Evolutionary conservation across 768 basidiomycete genomes (phyloP), one percentile per base, ranked within the genome.

Genomic region (Phanerodontia chrysosporium): DNA sequence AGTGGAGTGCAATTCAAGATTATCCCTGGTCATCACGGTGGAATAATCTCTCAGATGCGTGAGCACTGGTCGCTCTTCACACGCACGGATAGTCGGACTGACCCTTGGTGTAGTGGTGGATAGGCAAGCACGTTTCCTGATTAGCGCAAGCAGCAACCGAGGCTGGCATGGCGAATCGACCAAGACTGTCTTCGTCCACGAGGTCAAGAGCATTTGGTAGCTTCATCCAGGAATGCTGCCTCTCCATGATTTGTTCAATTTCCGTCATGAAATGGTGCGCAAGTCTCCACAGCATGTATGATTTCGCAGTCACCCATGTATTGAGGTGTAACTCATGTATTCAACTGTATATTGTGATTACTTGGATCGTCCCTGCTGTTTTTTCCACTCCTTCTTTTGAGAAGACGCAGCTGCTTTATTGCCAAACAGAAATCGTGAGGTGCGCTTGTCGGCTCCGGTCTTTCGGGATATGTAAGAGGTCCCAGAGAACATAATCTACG

Each of bases 141-240:
- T 96, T 61, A 95, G 90, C 67, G 90, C 93, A 16, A 95, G 92
- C 64, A 95, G 95, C 51, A 94, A 94, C 70, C 83, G 95, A 59
- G 95, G 94, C 58, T 95, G 93, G 92, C 86, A 90, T 66, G 95
- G 94, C 29, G 92, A 95, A 62, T 89, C 89, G 32, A 95, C 95
- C 9, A 81, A 83, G 64, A 95, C 92, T 14, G 88, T 97, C 12
- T 87, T 96, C 69, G 86, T 97, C 42, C 93, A 96, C 72, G 92
- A 95, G 68, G 85, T 97, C 70, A 92, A 86, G 58, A 67, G 64
- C 42, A 39, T 67, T 18, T 61, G 56, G 51, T 72, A 55, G 66
- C 10, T 7, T 36, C 22, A 5, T 6, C 13, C 13, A 6, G 13
- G 32, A 35, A 35, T 7, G 13, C 13, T 35, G 22, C 10, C 22